Evolutionary conservation across 805 yeast species (phyloP).

Genomic region (Wickerhamiella musiphila): DNA sequence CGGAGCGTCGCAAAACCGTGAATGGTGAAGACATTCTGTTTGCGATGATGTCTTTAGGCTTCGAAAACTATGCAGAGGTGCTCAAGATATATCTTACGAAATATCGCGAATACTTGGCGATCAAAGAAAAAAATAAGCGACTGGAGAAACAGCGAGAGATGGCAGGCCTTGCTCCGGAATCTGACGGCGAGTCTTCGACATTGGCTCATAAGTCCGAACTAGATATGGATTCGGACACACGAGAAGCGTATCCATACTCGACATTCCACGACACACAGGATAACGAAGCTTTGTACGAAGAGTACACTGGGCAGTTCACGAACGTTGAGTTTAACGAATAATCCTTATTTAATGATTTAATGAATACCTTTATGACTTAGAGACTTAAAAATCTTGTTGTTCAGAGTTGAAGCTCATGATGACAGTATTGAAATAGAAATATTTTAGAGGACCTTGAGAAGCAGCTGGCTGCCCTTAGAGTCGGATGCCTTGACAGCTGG

Average conservation of each 20-base stretch:
- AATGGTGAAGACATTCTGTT: slow-evolving; percentile 53
- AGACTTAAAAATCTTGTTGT: no score
- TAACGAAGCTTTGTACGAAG: slow-evolving; percentile 15
- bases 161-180: no score
- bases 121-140: slow-evolving; percentile 13
- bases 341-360: background rate
- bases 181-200: background rate
- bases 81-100: slow-evolving; percentile 51
- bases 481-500: slow-evolving; percentile 15
- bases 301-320: slow-evolving; percentile 17
- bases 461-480: slow-evolving; percentile 22
- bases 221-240: slow-evolving; percentile 1
- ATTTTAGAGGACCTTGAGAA: slow-evolving; percentile 14
- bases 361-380: background rate
- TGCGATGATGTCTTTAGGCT: slow-evolving; percentile 48
- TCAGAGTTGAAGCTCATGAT: background rate
- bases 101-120: slow-evolving; percentile 30
- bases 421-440: slow-evolving; percentile 2
- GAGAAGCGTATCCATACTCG: slow-evolving; percentile 4
- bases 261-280: slow-evolving; percentile 8
- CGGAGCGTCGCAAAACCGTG: slow-evolving; percentile 51
- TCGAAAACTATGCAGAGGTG: slow-evolving; percentile 54
- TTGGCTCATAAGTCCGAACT: no score
- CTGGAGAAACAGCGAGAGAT: background rate
- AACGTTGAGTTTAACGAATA: slow-evolving; percentile 11